Evolutionary conservation across 1,284 basidiomycete genomes (phyloP), one percentile per base, ranked within the genome.

Genomic region (Inonotus hispidus): DNA sequence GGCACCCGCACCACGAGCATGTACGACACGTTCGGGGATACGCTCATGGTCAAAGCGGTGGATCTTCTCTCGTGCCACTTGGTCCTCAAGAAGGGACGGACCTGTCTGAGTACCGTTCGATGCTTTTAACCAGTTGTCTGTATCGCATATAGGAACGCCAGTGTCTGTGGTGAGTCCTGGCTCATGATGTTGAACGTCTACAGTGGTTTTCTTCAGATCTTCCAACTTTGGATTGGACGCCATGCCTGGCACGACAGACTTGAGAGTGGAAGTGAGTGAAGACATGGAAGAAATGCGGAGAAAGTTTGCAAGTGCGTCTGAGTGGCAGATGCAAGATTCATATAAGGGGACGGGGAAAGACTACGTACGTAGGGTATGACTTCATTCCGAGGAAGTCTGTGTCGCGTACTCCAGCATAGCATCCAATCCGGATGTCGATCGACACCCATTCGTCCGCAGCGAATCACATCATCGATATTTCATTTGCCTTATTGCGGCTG

Each of bases 31-130:
- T 67, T 89, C 90, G n/a, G 90, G 91, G 60, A 93, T 93, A 43
- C 90, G 86, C 71, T 93, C 91, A 68, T 92, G 90, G 70, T 91
- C 89, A 68, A 92, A 92, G 32, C 86, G 81, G 58, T 83, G 82
- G 37, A 91, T 82, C 73, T 91, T 89, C 73, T 89, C 85, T 65
- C 86, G 79, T 0, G 76, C 82, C 63, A 86, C 77, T 62, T 87
- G 83, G 67, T 88, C 87, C 68, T 89, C 87, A 14, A 88, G 78
- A 1, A 88, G 73, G 55, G 77, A 76, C 2, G 85, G 82, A 0
- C 85, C 87, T 2, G 75, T 69, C 52, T 68, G 64, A 23, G 71
- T 64, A 21, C 77, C 80, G 58, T 79, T 70, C 4, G 75, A 69
- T 13, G 77, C 79, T 69, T 79, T 82, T 38, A 87, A 71, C 87